phyloP scores from a whole-genome alignment of 148 eudicot genomes.

The Amaranthus cruentus region DNA sequence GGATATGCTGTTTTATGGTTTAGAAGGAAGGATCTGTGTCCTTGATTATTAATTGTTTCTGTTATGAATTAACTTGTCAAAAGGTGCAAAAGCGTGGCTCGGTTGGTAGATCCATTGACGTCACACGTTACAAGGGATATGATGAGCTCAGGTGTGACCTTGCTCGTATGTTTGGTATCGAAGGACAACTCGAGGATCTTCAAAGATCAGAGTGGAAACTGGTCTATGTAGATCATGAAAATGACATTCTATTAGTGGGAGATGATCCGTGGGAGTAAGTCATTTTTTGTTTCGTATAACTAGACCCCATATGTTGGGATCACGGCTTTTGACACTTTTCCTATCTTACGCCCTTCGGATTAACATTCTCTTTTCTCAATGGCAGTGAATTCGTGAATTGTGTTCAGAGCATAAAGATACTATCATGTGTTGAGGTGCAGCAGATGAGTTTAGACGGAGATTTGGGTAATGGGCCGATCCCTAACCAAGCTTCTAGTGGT shows the following conservation, averaged over 20 bases:
- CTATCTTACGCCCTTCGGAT: not conserved
- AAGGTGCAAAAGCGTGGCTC: slow-evolving; percentile 99
- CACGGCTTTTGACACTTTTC: not conserved
- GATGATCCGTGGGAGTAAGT: slow-evolving; percentile 99
- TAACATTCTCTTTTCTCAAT: not conserved
- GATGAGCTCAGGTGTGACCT: slow-evolving; percentile 85
- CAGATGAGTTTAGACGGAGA: slow-evolving; percentile 97
- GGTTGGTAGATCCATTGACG: slow-evolving; percentile 95
- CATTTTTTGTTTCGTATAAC: not conserved
- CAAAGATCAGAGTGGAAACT: slow-evolving; percentile 92
- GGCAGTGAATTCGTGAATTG: slow-evolving; percentile 93
- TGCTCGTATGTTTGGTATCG: slow-evolving; percentile 96
- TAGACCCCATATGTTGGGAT: too few species aligned
- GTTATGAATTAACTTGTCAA: not conserved
- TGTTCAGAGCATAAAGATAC: slow-evolving; percentile 95
- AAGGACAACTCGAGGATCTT: slow-evolving; percentile 89
- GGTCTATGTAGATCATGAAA: slow-evolving; percentile 94
- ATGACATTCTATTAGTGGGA: slow-evolving; percentile 89
- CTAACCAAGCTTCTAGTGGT: slow-evolving; percentile 89
- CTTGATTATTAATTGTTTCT: not conserved
- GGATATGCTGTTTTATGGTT: not conserved
- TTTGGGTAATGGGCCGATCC: slow-evolving; percentile 53
- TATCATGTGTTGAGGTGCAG: slow-evolving; percentile 80
- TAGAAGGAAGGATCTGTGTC: too few species aligned
- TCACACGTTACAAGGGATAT: slow-evolving; percentile 88